Evolutionary conservation across 106 monocot species (phyloP), one percentile per base, ranked within the genome.

Genomic region (Allium fistulosum): DNA sequence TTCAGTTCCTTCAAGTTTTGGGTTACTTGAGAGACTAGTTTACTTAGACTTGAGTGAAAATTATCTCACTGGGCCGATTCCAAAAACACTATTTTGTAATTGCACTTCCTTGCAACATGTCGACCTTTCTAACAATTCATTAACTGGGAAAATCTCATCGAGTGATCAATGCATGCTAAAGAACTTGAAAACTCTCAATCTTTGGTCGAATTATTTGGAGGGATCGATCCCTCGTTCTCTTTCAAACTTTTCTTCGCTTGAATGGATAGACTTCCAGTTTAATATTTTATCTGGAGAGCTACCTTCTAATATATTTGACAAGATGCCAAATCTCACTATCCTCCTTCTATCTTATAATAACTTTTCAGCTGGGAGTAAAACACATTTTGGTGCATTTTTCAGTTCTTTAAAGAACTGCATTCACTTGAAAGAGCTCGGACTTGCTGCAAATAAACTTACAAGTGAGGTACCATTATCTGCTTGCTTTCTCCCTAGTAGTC

Each of bases 81-180:
- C 95, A 3, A 48, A 50, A n/a, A 46, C 81, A n/a, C 64, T 95
- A n/a, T 71, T 91, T 46, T 91, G 88, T 79, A 91, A 86, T 68
- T 69, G 62, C 58, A 70, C 88, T n/a, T 63, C 76, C 0, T 18
- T 88, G 74, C 77, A 81, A 49, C 86, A 88, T 61, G 59, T 88
- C 53, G 95, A 88, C 49, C 72, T 95, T 26, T 80, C 91, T 2
- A 78, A 91, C 79, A 95, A 95, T 66, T 88, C 91, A 12, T 81
- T 95, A 17, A 15, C 56, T 10, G 91, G 95, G 1, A 61, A 67
- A 17, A 91, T 95, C 26, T 77, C 80, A 6, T 7, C 77, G 1
- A 26, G 56, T 10, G 62, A 72, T 7, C 55, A 69, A 46, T 88
- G 83, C 58, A 52, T 27, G 58, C 78, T 91, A 13, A 18, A 48